phyloP scores from a whole-genome alignment of 73 alveolate genomes.

The Stentor roeselii region DNA sequence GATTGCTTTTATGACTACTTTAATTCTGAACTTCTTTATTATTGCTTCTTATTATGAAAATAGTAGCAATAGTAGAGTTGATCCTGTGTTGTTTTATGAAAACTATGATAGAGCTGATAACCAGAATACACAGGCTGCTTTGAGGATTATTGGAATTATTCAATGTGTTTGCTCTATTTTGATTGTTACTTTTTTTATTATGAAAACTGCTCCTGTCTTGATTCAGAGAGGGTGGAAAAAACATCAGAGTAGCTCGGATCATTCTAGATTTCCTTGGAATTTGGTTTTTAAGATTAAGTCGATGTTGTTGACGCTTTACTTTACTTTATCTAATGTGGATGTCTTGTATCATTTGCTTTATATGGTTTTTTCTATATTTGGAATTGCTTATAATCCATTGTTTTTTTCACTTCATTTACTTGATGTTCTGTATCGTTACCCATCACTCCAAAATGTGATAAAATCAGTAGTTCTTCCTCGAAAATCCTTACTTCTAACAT shows the following conservation, averaged over 20 bases:
- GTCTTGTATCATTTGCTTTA: conserved; percentile 72
- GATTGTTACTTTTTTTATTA: conserved; percentile 42
- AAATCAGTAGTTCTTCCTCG: conserved; percentile 79
- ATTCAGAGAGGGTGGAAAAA: conserved; percentile 29
- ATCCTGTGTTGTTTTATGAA: conserved; percentile 37
- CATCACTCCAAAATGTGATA: conserved; percentile 85
- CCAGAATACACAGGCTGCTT: conserved; percentile 23
- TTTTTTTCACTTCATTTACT: conserved; percentile 85
- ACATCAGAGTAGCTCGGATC: background rate
- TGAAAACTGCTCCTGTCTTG: conserved; percentile 54
- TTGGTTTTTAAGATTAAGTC: background rate
- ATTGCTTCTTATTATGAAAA: conserved; percentile 51
- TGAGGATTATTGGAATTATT: conserved; percentile 40
- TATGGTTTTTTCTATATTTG: conserved; percentile 81
- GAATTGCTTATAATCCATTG: conserved; percentile 72
- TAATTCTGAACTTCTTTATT: conserved; percentile 64
- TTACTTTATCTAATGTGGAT: conserved; percentile 49
- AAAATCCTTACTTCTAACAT: conserved; percentile 81
- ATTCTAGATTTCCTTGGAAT: background rate
- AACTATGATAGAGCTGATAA: conserved; percentile 13
- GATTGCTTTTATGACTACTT: conserved; percentile 63
- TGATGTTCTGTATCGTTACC: conserved; percentile 77
- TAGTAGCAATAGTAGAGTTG: conserved; percentile 9
- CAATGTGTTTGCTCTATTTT: conserved; percentile 37
- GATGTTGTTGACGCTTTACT: conserved; percentile 19